These are phyloP conservation scores for Tulasnella sp. DNA, from an alignment of 768 basidiomycete genomes.

Conservation along the genomic window DNA sequence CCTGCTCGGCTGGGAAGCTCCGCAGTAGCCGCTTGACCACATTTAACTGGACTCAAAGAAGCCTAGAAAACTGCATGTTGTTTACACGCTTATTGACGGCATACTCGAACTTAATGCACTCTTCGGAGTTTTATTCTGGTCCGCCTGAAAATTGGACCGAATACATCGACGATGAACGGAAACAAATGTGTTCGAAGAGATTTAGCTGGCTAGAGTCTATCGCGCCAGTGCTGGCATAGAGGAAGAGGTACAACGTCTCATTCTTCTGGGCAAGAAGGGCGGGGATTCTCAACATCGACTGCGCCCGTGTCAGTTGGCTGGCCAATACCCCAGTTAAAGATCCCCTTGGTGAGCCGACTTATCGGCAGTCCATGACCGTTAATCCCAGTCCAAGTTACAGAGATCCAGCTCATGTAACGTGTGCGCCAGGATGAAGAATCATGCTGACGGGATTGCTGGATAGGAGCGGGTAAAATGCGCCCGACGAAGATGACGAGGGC, in stretches of 20 bases:
- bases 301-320: too few species aligned
- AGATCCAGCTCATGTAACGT: background rate
- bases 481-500: background rate
- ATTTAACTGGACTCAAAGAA: too few species aligned
- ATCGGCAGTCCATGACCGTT: background rate
- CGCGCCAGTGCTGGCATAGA: background rate
- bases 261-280: too few species aligned
- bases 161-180: too few species aligned
- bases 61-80: too few species aligned
- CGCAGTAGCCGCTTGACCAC: too few species aligned
- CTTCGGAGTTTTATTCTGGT: background rate
- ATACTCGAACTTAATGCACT: too few species aligned
- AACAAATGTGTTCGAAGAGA: too few species aligned
- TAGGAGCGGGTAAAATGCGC: background rate
- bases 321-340: background rate
- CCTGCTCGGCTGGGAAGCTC: too few species aligned
- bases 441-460: background rate
- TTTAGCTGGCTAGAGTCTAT: too few species aligned
- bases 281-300: too few species aligned
- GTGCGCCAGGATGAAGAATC: background rate
- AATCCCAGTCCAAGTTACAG: background rate
- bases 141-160: background rate
- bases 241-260: background rate
- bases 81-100: too few species aligned
- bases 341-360: background rate